phyloP scores from a whole-genome alignment of 2,329 filamentous ascomycete genomes.

The Aureobasidium vineae region DNA sequence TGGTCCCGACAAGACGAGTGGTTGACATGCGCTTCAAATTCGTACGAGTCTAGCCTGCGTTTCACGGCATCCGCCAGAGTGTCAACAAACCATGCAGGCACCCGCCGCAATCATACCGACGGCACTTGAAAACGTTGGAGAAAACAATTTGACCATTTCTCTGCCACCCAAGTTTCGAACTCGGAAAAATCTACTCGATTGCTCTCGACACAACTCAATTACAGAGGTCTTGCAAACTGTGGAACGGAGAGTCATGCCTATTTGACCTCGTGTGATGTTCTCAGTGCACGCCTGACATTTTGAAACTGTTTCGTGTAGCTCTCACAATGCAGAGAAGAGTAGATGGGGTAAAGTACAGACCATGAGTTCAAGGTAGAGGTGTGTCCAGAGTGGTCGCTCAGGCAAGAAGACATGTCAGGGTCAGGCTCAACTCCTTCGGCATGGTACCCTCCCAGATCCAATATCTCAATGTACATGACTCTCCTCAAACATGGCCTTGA shows the following conservation, averaged over 20 bases:
- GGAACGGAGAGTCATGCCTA: neutral
- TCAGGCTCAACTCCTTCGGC: neutral
- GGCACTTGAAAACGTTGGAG: neutral
- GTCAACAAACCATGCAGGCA: conserved; percentile 20
- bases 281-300: neutral
- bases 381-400: neutral
- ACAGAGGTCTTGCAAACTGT: neutral
- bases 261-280: neutral
- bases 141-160: conserved; percentile 7
- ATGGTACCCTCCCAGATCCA: neutral
- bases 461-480: neutral
- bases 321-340: neutral
- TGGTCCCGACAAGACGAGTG: neutral
- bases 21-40: conserved; percentile 22
- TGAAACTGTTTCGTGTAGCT: neutral
- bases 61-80: conserved; percentile 17
- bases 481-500: neutral
- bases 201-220: neutral
- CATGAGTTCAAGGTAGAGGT: neutral
- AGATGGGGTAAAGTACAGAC: neutral
- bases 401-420: neutral
- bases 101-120: conserved; percentile 21
- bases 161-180: neutral
- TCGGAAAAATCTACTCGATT: neutral
- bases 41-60: conserved; percentile 21